phyloP scores from a whole-genome alignment of 1,139 yeast genomes.

The Sugiyamaella paludigena region DNA sequence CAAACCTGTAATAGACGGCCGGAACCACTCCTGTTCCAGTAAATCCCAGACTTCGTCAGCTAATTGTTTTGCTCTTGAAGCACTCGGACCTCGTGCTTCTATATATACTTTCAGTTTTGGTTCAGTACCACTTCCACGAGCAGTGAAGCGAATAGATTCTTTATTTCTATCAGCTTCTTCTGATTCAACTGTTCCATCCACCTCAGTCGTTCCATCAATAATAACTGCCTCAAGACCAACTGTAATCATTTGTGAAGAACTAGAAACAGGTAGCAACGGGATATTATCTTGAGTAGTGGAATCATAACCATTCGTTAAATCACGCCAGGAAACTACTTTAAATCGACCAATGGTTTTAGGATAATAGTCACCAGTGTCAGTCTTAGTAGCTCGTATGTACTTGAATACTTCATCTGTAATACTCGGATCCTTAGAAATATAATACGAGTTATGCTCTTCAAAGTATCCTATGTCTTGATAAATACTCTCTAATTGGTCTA shows the following conservation, averaged over 20 bases:
- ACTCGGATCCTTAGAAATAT: conserved; percentile 56
- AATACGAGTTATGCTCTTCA: conserved; percentile 86
- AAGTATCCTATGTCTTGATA: conserved; percentile 71
- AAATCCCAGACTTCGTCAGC: conserved; percentile 71
- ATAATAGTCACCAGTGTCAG: conserved; percentile 19
- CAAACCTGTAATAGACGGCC: conserved; percentile 28
- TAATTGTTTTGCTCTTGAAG: conserved; percentile 46
- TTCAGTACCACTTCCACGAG: conserved; percentile 95
- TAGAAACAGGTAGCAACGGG: conserved; percentile 70
- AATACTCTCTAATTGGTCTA: conserved; percentile 55
- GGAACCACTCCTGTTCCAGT: conserved; percentile 42
- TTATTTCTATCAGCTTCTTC: conserved; percentile 9
- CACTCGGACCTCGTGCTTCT: conserved; percentile 61
- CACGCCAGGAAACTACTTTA: conserved; percentile 67
- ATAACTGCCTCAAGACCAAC: conserved; percentile 40
- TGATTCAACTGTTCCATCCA: background rate
- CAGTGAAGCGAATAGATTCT: conserved; percentile 63
- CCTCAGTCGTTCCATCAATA: background rate
- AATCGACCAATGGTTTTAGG: conserved; percentile 55
- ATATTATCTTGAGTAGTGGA: conserved; percentile 55
- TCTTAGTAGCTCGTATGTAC: conserved; percentile 38
- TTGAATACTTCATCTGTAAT: conserved; percentile 54
- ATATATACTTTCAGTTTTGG: conserved; percentile 91
- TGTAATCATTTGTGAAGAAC: conserved; percentile 83
- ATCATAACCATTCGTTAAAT: conserved; percentile 79